Evolutionary conservation across 2,329 filamentous ascomycete species (phyloP).

Genomic region (Basipetospora chlamydospora): DNA sequence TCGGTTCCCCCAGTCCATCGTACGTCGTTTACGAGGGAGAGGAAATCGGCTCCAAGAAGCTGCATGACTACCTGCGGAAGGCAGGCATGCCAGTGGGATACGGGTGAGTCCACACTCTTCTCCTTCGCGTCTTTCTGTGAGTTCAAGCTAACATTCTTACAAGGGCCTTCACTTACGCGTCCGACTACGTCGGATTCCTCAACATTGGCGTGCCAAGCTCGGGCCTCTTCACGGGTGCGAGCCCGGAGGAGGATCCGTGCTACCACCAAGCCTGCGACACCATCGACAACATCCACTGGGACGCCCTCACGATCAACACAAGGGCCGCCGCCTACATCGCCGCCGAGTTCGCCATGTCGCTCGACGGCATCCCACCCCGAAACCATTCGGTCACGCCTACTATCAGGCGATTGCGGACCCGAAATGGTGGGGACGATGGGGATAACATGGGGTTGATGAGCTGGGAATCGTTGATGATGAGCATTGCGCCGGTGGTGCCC

Average conservation of each 20-base stretch:
- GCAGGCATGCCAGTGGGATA: constrained; percentile 19
- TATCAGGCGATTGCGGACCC: background rate
- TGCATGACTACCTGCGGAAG: constrained; percentile 21
- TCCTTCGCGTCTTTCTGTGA: too few species aligned
- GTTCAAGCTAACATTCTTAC: constrained; percentile 4
- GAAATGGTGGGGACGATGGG: background rate
- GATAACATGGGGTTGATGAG: background rate
- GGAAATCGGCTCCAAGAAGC: constrained; percentile 17
- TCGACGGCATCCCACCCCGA: constrained; percentile 20
- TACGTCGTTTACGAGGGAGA: constrained; percentile 27
- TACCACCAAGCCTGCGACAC: constrained; percentile 23
- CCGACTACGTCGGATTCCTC: constrained; percentile 26
- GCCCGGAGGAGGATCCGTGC: constrained; percentile 17
- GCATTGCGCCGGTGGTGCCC: constrained; percentile 1
- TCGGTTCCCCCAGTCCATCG: constrained; percentile 28
- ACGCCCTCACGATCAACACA: constrained; percentile 19
- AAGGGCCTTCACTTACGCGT: constrained; percentile 21
- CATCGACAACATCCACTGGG: constrained; percentile 21
- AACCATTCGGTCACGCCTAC: constrained; percentile 11
- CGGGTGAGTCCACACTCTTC: constrained; percentile 12
- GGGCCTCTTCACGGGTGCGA: constrained; percentile 26
- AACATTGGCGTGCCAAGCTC: constrained; percentile 23
- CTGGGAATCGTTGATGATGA: constrained; percentile 2
- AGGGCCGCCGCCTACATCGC: constrained; percentile 35
- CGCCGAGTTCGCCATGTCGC: constrained; percentile 21